phyloP scores from a whole-genome alignment of 2,329 filamentous ascomycete species.

The Pseudogymnoascus sp. region DNA sequence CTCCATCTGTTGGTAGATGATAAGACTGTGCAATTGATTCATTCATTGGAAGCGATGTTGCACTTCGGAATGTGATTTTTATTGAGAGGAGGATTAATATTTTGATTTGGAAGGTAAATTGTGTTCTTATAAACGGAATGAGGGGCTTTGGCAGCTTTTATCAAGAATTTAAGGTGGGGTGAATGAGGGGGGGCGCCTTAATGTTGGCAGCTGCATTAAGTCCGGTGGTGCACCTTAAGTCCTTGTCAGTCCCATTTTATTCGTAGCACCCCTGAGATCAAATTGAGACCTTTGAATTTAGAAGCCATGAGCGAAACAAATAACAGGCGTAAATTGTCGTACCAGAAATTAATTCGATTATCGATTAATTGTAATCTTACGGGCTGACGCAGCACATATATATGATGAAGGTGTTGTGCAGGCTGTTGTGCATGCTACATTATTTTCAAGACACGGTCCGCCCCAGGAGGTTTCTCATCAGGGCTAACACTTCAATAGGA shows the following conservation, averaged over 20 bases:
- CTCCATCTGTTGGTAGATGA: conserved; percentile 30
- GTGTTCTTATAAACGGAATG: neutral
- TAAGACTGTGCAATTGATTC: conserved; percentile 28
- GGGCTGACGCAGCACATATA: neutral
- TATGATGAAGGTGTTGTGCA: neutral
- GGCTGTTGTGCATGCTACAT: too few species aligned
- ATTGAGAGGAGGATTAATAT: neutral
- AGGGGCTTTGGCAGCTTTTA: neutral
- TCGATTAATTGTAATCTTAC: neutral
- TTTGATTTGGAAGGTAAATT: neutral
- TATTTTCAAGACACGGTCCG: neutral
- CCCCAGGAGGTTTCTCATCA: neutral
- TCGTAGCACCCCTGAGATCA: conserved; percentile 16
- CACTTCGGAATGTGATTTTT: neutral
- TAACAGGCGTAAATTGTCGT: neutral
- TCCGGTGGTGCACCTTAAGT: neutral
- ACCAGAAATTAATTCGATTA: neutral
- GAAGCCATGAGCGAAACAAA: neutral
- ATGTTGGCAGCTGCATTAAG: neutral
- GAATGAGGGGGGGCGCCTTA: neutral
- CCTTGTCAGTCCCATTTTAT: neutral
- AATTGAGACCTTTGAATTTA: conserved; percentile 15
- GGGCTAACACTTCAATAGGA: neutral
- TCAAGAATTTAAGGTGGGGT: neutral
- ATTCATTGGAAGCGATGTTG: conserved; percentile 21